These are phyloP conservation scores for Boletus speciosus DNA, from an alignment of 768 basidiomycete species.

Conservation along the genomic window DNA sequence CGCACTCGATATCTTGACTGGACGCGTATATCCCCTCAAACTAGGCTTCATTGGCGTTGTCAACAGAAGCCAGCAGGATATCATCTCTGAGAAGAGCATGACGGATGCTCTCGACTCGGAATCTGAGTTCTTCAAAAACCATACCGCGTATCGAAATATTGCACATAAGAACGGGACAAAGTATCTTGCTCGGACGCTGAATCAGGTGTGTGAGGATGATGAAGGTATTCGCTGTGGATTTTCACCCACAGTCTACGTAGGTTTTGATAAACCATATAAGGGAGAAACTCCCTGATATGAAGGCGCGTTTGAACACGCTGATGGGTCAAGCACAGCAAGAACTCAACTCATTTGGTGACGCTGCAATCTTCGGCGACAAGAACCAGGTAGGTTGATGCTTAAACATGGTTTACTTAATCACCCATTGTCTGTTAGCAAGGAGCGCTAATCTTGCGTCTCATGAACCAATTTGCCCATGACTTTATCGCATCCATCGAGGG, in stretches of 20 bases:
- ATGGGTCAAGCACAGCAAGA: constrained; percentile 99
- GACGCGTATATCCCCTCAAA: constrained; percentile 96
- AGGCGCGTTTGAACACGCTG: constrained; percentile 92
- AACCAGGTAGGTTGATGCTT: constrained; percentile 54
- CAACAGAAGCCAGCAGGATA: constrained; percentile 96
- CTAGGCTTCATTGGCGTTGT: constrained; percentile 98
- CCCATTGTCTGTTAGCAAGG: constrained; percentile 57
- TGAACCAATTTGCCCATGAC: constrained; percentile 98
- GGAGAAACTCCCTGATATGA: constrained; percentile 99
- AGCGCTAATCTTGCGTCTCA: constrained; percentile 84
- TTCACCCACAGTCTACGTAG: constrained; percentile 35
- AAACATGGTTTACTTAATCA: constrained; percentile 6
- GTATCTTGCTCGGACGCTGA: constrained; percentile 88
- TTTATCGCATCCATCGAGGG: constrained; percentile 97
- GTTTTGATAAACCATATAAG: constrained; percentile 97
- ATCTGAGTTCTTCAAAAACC: constrained; percentile 85
- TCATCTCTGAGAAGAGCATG: constrained; percentile 85
- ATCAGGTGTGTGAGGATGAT: constrained; percentile 60
- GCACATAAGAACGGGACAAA: constrained; percentile 97
- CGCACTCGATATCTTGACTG: constrained; percentile 92
- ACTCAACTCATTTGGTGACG: constrained; percentile 92
- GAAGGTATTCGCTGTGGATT: background rate
- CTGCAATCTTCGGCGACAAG: constrained; percentile 86
- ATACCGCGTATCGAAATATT: constrained; percentile 91
- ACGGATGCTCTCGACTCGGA: constrained; percentile 80